phyloP scores from a whole-genome alignment of 768 basidiomycete genomes.

The Gymnopilus dilepis region DNA sequence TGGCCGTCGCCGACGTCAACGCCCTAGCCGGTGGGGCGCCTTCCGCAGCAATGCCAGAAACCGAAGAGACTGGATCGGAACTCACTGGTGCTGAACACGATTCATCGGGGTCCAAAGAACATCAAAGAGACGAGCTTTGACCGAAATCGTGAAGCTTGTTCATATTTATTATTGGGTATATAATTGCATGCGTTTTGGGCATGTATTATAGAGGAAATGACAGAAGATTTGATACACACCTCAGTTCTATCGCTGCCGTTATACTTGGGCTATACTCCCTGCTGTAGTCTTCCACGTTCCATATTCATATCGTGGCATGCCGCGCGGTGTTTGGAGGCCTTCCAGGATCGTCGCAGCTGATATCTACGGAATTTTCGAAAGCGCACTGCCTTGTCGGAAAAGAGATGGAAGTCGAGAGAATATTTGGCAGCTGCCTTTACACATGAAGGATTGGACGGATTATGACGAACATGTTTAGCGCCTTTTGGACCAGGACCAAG shows the following conservation, averaged over 20 bases:
- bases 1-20: constrained; percentile 71
- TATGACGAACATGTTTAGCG: too few species aligned
- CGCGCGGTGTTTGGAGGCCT: too few species aligned
- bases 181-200: not conserved
- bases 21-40: constrained; percentile 58
- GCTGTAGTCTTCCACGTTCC: too few species aligned
- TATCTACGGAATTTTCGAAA: not conserved
- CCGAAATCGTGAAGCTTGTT: not conserved
- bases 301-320: too few species aligned
- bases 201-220: constrained; percentile 1
- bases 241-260: not conserved
- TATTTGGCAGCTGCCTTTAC: not conserved
- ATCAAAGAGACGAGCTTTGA: constrained; percentile 24
- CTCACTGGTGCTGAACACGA: not conserved
- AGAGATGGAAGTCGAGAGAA: not conserved
- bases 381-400: not conserved
- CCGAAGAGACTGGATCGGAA: constrained; percentile 6
- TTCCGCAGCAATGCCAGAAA: not conserved
- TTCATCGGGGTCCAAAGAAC: constrained; percentile 7
- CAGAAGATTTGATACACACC: not conserved
- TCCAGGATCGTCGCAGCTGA: not conserved
- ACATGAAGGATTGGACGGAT: not conserved
- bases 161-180: not conserved
- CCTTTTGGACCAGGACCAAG: too few species aligned
- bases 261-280: too few species aligned